Evolutionary conservation across 345 rosid species (phyloP), one percentile per base, ranked within the genome.

Genomic region (Theobroma cacao): DNA sequence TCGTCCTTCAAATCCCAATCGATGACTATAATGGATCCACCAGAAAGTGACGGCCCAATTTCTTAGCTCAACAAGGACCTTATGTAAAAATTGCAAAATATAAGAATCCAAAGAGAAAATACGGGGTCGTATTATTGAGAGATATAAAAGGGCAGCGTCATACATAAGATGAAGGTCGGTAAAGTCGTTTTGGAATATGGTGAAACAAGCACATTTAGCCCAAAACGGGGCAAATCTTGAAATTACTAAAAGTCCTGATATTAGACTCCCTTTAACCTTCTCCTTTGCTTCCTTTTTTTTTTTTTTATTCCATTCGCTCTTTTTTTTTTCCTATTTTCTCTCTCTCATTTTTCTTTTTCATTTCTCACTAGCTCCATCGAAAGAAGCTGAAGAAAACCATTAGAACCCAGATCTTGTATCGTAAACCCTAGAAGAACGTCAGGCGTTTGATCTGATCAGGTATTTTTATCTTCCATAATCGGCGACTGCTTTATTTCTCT

Each of bases 321-420:
- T 12, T 10, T 4, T 15, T 28, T 63, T 33, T 17, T 50, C n/a
- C n/a, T n/a, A n/a, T n/a, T 13, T 17, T 45, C 14, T 45, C 50
- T 33, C 5, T 75, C 7, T 40, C 1, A 41, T 24, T 2, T 43
- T n/a, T 58, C 20, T 53, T 59, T 28, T 36, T 59, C 26, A 58
- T 76, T 73, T 12, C 61, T 68, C 65, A 59, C 31, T 72, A 31
- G 36, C 74, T 75, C 70, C 83, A 73, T 85, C 50, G 40, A 34
- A 73, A 31, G 11, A 50, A 53, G 75, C 36, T 69, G 24, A 24
- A 58, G 14, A 33, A 53, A 53, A 60, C 14, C 15, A 28, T 63
- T 67, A 20, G 53, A 74, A 64, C 64, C 62, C 76, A 63, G 87
- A 84, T 84, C 89, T 72, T 40, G 58, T 3, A 72, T 78, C 81